These are phyloP conservation scores for Phaeoacremonium minimum DNA, from an alignment of 2,329 filamentous ascomycete species.

Conservation along the genomic window DNA sequence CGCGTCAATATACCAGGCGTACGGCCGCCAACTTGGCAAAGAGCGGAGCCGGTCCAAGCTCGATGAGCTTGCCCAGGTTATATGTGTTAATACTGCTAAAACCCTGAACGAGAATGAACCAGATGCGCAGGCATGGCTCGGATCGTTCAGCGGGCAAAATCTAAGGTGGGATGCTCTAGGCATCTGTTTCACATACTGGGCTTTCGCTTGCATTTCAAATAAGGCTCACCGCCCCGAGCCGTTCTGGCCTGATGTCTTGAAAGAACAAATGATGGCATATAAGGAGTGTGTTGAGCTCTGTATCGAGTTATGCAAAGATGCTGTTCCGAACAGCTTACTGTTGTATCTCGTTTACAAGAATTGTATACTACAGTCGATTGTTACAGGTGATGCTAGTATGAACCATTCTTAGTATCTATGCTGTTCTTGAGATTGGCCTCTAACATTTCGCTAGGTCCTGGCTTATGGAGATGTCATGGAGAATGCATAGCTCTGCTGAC, in stretches of 20 bases:
- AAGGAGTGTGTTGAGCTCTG: constrained; percentile 18
- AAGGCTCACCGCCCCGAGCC: constrained; percentile 2
- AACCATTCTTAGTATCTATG: too few species aligned
- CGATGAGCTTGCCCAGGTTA: constrained; percentile 25
- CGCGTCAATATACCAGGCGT: constrained; percentile 23
- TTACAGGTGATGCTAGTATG: constrained; percentile 34
- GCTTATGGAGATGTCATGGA: constrained; percentile 21
- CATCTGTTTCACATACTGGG: constrained; percentile 24
- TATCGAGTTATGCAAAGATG: constrained; percentile 22
- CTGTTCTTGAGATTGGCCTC: too few species aligned
- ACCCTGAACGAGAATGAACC: constrained; percentile 28
- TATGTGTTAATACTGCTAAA: constrained; percentile 31
- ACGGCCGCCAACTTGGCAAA: constrained; percentile 20
- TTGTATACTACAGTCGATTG: constrained; percentile 27
- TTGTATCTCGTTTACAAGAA: constrained; percentile 29
- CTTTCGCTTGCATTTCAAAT: constrained; percentile 6
- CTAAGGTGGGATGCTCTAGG: constrained; percentile 40
- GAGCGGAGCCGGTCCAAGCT: constrained; percentile 20
- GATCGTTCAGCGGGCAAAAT: constrained; percentile 29
- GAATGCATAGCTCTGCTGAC: constrained; percentile 29
- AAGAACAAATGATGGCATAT: constrained; percentile 17
- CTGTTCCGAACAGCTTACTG: constrained; percentile 29
- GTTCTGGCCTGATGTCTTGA: neutral
- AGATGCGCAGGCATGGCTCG: constrained; percentile 29
- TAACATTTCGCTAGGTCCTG: neutral